Evolutionary conservation across 2,329 filamentous ascomycete species (phyloP).

Genomic region (Didymella keratinophila): DNA sequence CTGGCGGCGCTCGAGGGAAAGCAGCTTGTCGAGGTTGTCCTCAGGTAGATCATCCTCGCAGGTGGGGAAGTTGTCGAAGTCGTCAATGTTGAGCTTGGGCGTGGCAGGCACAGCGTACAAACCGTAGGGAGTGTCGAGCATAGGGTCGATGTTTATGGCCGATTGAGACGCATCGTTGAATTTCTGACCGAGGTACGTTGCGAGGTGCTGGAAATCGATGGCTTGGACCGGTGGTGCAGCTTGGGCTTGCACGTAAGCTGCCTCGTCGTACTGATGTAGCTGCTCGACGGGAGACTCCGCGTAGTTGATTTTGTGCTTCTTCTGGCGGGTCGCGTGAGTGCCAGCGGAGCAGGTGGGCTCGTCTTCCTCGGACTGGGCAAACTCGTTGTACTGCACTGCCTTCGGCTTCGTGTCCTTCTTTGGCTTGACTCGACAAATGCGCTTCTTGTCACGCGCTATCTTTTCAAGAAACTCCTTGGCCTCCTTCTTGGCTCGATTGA

Average conservation of each 20-base stretch:
- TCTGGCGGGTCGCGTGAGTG: slow-evolving; percentile 12
- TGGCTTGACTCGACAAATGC: neutral
- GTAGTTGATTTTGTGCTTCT: slow-evolving; percentile 27
- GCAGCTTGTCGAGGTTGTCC: slow-evolving; percentile 14
- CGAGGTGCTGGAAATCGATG: neutral
- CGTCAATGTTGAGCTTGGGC: slow-evolving; percentile 8
- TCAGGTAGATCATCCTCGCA: slow-evolving; percentile 8
- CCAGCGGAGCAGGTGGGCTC: slow-evolving; percentile 7
- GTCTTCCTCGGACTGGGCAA: slow-evolving; percentile 12
- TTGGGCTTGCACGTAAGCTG: neutral
- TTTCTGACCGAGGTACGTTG: slow-evolving; percentile 2
- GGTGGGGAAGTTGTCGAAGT: slow-evolving; percentile 8
- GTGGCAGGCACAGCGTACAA: slow-evolving; percentile 7
- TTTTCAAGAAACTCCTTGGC: slow-evolving; percentile 2
- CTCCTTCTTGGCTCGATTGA: slow-evolving; percentile 11
- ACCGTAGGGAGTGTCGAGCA: neutral
- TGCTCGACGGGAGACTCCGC: slow-evolving; percentile 6
- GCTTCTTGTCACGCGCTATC: neutral
- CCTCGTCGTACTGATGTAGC: neutral
- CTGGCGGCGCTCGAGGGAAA: slow-evolving; percentile 11
- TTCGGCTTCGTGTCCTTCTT: slow-evolving; percentile 9
- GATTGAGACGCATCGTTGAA: neutral
- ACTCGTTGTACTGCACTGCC: slow-evolving; percentile 3
- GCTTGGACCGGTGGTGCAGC: neutral
- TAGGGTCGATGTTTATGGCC: slow-evolving; percentile 1